Evolutionary conservation across 371 early-diverging fungal species (phyloP), one percentile per base, ranked within the genome.

Genomic region (Rhizopus stolonifer): DNA sequence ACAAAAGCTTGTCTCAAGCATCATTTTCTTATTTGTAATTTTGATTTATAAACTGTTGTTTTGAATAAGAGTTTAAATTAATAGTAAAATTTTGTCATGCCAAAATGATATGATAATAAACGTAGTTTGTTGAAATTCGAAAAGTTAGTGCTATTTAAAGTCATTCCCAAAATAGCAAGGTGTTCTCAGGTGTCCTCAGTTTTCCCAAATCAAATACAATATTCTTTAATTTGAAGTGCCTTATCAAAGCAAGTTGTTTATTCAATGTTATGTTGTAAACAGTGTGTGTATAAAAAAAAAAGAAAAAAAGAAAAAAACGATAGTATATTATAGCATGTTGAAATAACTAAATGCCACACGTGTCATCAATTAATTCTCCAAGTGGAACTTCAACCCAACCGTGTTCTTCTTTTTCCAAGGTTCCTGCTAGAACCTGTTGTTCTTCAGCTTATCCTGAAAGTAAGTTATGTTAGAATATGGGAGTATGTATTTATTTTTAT

Each of bases 331-430:
- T 43, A 43, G 43, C 24, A 43, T 43, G 11, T 43, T 43, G 24
- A 43, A 43, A 43, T 22, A 43, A 23, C 13, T 43, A 43, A 22
- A 0, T 43, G 11, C 23, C 23, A 23, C 14, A 46, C 29, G 25
- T 46, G 29, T 26, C 46, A 46, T 17, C 17, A 46, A 46, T 26
- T 46, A 26, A 46, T 26, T 46, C 29, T 26, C 46, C 29, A 29
- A 17, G 46, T 46, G 46, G 46, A 26, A 46, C 46, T 46, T 46
- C 29, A 29, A 17, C 8, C 46, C 46, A 46, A 46, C 46, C 46
- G 17, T 46, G 22, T 8, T 46, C 48, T 19, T 48, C 48, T 48
- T 21, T 21, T 33, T 48, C 48, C 19, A 48, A 10, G n/a, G 21
- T 21, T 32, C n/a, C 21, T 21, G 31, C 23, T 21, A 48, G 22